A percentile compares a stretch with the other conserved stretches of the same genome.
Conservation (phyloP, 495 filamentous ascomycete genomes). For the Sordaria brevicollis region DNA sequence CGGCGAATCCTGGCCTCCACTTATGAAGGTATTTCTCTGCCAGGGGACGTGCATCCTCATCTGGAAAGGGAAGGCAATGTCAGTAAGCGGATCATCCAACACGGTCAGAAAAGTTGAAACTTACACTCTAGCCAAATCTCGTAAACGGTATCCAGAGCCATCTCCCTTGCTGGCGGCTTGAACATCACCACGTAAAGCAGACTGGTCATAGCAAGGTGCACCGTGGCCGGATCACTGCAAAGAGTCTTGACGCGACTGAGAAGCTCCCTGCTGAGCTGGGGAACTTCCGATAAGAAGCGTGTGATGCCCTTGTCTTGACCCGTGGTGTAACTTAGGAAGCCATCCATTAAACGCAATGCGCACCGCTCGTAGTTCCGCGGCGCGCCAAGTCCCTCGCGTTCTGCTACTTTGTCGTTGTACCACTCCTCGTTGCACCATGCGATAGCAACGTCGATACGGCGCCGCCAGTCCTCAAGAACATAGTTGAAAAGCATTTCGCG, state of each 20-base stretch:
- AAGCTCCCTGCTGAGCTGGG: slow-evolving; percentile 59
- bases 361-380: slow-evolving; percentile 68
- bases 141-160: slow-evolving; percentile 72
- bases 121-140: slow-evolving; percentile 77
- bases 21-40: slow-evolving; percentile 43
- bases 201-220: slow-evolving; percentile 38
- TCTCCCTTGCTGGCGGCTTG: slow-evolving; percentile 69
- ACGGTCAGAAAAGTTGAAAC: slow-evolving; percentile 14
- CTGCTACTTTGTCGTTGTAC: slow-evolving; percentile 76
- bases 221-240: slow-evolving; percentile 74
- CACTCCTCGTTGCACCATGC: slow-evolving; percentile 95
- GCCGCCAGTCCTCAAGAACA: slow-evolving; percentile 82
- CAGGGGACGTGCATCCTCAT: slow-evolving; percentile 42
- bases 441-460: slow-evolving; percentile 74
- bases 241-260: slow-evolving; percentile 67
- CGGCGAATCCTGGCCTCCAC: slow-evolving; percentile 42
- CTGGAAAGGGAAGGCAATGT: slow-evolving; percentile 2
- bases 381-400: slow-evolving; percentile 31
- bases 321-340: slow-evolving; percentile 80
- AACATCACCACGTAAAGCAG: slow-evolving; percentile 71
- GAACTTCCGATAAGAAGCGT: slow-evolving; percentile 84
- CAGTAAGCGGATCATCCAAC: slow-evolving; percentile 5
- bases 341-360: slow-evolving; percentile 70
- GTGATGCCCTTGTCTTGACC: slow-evolving; percentile 79
- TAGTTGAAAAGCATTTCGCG: slow-evolving; percentile 73